phyloP scores from a whole-genome alignment of 2,329 filamentous ascomycete species.

The Ophiobolus disseminans region DNA sequence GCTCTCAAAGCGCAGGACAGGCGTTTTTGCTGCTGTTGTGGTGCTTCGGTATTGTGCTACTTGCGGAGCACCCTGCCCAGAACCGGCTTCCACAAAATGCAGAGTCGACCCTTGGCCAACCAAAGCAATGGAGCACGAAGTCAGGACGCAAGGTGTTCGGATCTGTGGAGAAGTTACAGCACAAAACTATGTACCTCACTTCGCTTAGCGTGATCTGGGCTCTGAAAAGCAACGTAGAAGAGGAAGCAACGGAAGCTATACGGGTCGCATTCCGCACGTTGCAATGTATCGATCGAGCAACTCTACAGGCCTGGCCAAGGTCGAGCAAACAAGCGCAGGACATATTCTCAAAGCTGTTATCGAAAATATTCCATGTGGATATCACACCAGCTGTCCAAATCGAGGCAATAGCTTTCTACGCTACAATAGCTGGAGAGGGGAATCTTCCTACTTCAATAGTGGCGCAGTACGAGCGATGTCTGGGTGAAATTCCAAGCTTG shows the following conservation, averaged over 20 bases:
- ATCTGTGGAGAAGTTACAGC: slow-evolving; percentile 19
- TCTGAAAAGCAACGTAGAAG: slow-evolving; percentile 32
- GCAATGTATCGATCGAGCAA: slow-evolving; percentile 27
- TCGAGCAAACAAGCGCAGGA: slow-evolving; percentile 25
- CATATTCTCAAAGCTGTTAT: slow-evolving; percentile 34
- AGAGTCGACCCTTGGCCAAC: slow-evolving; percentile 6
- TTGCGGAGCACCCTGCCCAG: slow-evolving; percentile 31
- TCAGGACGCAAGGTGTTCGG: slow-evolving; percentile 43
- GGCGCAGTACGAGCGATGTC: slow-evolving; percentile 28
- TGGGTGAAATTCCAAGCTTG: slow-evolving; percentile 14
- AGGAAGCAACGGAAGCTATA: slow-evolving; percentile 39
- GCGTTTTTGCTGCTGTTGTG: slow-evolving; percentile 41
- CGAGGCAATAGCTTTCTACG: slow-evolving; percentile 40
- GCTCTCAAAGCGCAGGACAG: slow-evolving; percentile 26
- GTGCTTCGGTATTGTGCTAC: slow-evolving; percentile 42
- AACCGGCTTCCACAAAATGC: neutral
- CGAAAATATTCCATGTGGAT: slow-evolving; percentile 31
- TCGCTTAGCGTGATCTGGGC: slow-evolving; percentile 42
- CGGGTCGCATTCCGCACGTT: slow-evolving; percentile 41
- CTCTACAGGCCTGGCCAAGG: slow-evolving; percentile 31
- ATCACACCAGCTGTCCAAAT: slow-evolving; percentile 34
- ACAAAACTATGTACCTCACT: slow-evolving; percentile 42
- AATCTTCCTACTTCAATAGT: slow-evolving; percentile 28
- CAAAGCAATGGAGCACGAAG: slow-evolving; percentile 36
- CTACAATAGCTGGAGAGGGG: slow-evolving; percentile 28